Conservation (phyloP, 2,329 filamentous ascomycete species). For the Mariannaea elegans region DNA sequence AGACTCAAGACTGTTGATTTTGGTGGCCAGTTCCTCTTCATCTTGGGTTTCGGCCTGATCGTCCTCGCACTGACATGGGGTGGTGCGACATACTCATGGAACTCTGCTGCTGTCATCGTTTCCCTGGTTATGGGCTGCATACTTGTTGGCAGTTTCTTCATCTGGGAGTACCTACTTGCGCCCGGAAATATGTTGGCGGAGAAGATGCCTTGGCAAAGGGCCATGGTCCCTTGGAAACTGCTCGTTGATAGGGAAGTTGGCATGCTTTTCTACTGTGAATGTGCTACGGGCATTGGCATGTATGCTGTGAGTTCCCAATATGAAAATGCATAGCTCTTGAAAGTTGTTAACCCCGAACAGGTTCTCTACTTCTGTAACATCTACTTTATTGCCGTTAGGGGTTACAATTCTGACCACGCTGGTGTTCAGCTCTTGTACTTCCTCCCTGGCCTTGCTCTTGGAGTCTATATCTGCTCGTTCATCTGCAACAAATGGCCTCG, state of each 20-base stretch:
- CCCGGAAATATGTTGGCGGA: slow-evolving; percentile 57
- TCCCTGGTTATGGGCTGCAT: slow-evolving; percentile 57
- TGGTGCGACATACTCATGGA: slow-evolving; percentile 62
- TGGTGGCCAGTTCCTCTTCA: slow-evolving; percentile 65
- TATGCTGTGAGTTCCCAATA: slow-evolving; percentile 50
- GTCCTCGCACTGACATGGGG: slow-evolving; percentile 66
- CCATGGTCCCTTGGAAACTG: slow-evolving; percentile 72
- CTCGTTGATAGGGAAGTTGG: slow-evolving; percentile 65
- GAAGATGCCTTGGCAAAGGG: slow-evolving; percentile 61
- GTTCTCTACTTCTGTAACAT: slow-evolving; percentile 75
- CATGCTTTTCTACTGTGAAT: slow-evolving; percentile 70
- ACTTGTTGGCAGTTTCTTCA: slow-evolving; percentile 52
- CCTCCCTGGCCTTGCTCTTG: slow-evolving; percentile 68
- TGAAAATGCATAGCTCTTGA: not conserved
- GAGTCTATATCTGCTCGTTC: slow-evolving; percentile 66
- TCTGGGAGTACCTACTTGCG: slow-evolving; percentile 64
- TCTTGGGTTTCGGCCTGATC: slow-evolving; percentile 62
- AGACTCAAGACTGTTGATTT: slow-evolving; percentile 64
- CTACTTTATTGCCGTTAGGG: slow-evolving; percentile 70
- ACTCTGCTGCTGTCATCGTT: slow-evolving; percentile 56
- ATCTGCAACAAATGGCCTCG: slow-evolving; percentile 68
- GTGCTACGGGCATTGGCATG: slow-evolving; percentile 65
- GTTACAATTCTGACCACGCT: slow-evolving; percentile 58
- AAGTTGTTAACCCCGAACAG: slow-evolving; percentile 49
- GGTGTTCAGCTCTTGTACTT: slow-evolving; percentile 70